These are phyloP conservation scores for Angomonas deanei DNA, from an alignment of 208 protist genomes.

Conservation along the genomic window DNA sequence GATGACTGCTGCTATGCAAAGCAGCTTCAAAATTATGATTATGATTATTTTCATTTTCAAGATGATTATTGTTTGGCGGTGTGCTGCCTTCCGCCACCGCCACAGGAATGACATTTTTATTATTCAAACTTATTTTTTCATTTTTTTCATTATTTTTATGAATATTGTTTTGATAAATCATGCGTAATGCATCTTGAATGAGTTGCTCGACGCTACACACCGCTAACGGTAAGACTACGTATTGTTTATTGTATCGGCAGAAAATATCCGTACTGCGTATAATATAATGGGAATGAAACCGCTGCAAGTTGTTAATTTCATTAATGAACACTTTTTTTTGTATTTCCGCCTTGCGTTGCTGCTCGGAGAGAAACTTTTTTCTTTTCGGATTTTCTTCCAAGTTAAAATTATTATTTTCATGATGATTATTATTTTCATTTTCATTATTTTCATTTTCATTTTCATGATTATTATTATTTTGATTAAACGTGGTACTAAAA, in stretches of 20 bases:
- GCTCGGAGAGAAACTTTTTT: not conserved
- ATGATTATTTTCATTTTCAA: not conserved
- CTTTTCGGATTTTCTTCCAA: not conserved
- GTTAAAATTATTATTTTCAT: not conserved
- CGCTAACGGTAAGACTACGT: slow-evolving; percentile 75
- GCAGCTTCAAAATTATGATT: not conserved
- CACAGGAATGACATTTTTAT: not conserved
- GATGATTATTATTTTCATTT: not conserved
- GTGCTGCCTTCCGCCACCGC: not conserved
- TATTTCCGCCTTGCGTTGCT: not conserved
- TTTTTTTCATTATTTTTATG: not conserved
- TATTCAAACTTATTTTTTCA: not conserved
- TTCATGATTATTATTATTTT: slow-evolving; percentile 1
- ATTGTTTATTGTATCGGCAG: slow-evolving; percentile 68
- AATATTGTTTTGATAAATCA: slow-evolving; percentile 13
- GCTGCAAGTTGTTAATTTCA: slow-evolving; percentile 72
- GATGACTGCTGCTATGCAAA: not conserved
- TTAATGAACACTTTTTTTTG: slow-evolving; percentile 20
- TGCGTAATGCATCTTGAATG: slow-evolving; percentile 27
- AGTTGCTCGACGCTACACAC: slow-evolving; percentile 77
- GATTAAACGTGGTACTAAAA: slow-evolving; percentile 3
- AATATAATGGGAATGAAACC: slow-evolving; percentile 73
- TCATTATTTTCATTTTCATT: not conserved
- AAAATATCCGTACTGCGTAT: slow-evolving; percentile 74
- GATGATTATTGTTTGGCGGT: not conserved